phyloP scores from a whole-genome alignment of 176 grass and related monocot genomes.

The Luzula sylvatica region DNA sequence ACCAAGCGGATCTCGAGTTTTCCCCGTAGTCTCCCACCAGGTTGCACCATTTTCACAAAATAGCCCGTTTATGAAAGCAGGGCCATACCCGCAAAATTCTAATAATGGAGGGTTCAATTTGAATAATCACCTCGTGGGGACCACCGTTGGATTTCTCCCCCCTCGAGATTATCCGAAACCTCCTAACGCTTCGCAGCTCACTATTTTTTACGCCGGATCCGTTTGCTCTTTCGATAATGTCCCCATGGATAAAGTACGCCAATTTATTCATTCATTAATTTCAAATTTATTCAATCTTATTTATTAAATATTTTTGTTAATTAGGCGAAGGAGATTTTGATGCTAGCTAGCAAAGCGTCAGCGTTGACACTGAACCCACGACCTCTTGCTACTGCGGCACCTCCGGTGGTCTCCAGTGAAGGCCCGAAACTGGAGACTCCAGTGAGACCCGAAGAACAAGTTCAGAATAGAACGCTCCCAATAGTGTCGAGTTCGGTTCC shows the following conservation, averaged over 20 bases:
- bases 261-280: neutral
- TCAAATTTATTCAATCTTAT: neutral
- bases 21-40: constrained; percentile 30
- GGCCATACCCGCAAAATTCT: constrained; percentile 19
- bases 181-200: constrained; percentile 48
- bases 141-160: constrained; percentile 31
- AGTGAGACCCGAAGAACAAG: constrained; percentile 21
- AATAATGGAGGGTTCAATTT: constrained; percentile 19
- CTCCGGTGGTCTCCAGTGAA: neutral
- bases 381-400: no score
- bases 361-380: constrained; percentile 27
- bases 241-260: constrained; percentile 55
- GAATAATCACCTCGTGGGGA: constrained; percentile 13
- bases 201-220: constrained; percentile 73
- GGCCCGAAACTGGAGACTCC: constrained; percentile 27
- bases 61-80: constrained; percentile 48
- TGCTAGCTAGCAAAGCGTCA: constrained; percentile 54
- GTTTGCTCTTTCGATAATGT: constrained; percentile 80
- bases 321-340: constrained; percentile 85
- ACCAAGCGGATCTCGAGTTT: no score
- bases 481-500: constrained; percentile 36
- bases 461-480: constrained; percentile 22
- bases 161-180: constrained; percentile 37
- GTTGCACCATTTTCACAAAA: constrained; percentile 25
- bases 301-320: neutral